Evolutionary conservation across 2,329 filamentous ascomycete genomes (phyloP), one percentile per base, ranked within the genome.

Genomic region (Penicillium capsulatum): DNA sequence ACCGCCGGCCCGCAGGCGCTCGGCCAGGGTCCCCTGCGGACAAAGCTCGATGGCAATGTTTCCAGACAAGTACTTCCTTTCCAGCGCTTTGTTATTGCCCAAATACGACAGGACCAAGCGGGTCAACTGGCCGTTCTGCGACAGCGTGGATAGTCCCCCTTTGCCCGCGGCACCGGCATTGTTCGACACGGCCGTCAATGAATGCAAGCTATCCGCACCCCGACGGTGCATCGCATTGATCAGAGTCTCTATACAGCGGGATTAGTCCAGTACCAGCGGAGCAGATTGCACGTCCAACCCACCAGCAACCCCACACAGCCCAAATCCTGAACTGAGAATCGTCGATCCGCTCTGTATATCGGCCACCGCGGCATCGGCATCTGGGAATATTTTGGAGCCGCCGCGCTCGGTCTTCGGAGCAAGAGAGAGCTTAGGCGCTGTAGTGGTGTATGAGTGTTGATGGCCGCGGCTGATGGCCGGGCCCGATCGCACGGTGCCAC

Each of bases 271-370:
- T 11, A 24, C 22, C 22, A 24, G 22, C 27, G 13, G 26, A 28
- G 5, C 11, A 7, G 26, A 28, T 11, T 14, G 7, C 14, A 4
- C 17, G n/a, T 5, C 19, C 19, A 8, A 55, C 69, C 38, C 66
- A 80, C 79, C 77, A 38, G 81, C 79, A 13, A 89, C 83, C 49
- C 86, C 86, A 52, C 84, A 90, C 9, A 91, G 75, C n/a, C 86
- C 86, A 61, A 91, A 91, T 1, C 86, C 86, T 11, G 85, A 82
- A 58, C 84, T 87, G 39, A 91, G 70, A 24, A 91, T 71, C 0
- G 79, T 84, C 8, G 79, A 81, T 38, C 84, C 79, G 53, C 83
- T 82, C 58, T 81, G 71, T 40, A 90, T 69, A 57, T 87, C 84
- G 2, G 78, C 76, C 28, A 45, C 76, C 4, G 85, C 85, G 29